Evolutionary conservation across 1,284 basidiomycete genomes (phyloP).

Genomic region (Rhodotorula sp.): DNA sequence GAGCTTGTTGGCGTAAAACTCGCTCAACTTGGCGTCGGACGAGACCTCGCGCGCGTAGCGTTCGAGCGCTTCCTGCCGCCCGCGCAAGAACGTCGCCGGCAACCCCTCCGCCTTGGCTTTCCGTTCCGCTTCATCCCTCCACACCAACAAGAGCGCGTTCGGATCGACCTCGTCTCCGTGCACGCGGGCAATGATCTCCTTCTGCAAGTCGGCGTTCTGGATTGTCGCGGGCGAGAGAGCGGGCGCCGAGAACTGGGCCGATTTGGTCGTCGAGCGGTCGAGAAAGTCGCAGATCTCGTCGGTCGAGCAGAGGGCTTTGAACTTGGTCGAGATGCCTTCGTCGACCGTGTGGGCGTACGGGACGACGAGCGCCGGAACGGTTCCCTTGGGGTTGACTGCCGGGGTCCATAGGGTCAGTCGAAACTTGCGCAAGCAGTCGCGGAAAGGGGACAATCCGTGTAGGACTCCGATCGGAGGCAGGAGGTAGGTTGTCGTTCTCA

Average conservation of each 20-base stretch:
- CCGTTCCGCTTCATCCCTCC: slow-evolving; percentile 37
- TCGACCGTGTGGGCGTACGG: slow-evolving; percentile 41
- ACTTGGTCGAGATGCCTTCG: slow-evolving; percentile 40
- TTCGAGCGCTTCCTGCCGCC: slow-evolving; percentile 42
- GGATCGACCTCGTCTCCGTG: slow-evolving; percentile 40
- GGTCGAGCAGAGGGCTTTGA: slow-evolving; percentile 33
- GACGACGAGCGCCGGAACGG: slow-evolving; percentile 39
- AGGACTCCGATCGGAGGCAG: too few relatives aligned
- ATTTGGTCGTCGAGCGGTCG: slow-evolving; percentile 31
- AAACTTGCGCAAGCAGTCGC: too few relatives aligned
- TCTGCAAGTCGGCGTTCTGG: slow-evolving; percentile 26
- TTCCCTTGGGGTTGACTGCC: slow-evolving; percentile 27
- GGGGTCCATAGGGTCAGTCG: not conserved
- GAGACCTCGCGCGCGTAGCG: slow-evolving; percentile 28
- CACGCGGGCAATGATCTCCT: slow-evolving; percentile 36
- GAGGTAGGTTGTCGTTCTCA: too few relatives aligned
- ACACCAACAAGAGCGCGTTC: slow-evolving; percentile 38
- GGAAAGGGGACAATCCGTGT: too few relatives aligned
- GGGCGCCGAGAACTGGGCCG: slow-evolving; percentile 28
- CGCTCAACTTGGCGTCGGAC: slow-evolving; percentile 21
- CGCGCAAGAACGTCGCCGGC: slow-evolving; percentile 40
- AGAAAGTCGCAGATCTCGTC: slow-evolving; percentile 38
- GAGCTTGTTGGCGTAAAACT: slow-evolving; percentile 41
- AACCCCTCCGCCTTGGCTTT: slow-evolving; percentile 31
- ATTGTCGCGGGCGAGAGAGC: slow-evolving; percentile 41